Percentiles rank a stretch among this genome's conserved stretches.
Conservation (phyloP, 176 grass and related monocot species). For the Ensete ventricosum region DNA sequence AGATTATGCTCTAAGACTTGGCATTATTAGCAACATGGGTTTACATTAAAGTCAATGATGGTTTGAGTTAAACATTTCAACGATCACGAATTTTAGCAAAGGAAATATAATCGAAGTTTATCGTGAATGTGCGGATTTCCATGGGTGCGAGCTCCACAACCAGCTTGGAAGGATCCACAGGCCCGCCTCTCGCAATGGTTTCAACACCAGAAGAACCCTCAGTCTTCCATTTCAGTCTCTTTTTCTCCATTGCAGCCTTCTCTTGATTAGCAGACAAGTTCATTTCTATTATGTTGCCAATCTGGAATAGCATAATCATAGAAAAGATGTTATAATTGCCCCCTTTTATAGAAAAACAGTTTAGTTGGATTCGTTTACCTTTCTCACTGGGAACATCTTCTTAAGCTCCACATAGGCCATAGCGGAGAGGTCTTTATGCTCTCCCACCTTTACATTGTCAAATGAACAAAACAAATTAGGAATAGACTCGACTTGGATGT, state of each 20-base stretch:
- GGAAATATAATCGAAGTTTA: constrained; percentile 31
- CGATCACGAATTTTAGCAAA: not conserved
- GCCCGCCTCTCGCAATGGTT: constrained; percentile 40
- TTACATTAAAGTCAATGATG: too few species aligned
- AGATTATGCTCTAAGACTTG: too few species aligned
- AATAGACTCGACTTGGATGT: constrained; percentile 1
- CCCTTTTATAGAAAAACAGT: not conserved
- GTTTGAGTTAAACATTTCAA: not conserved
- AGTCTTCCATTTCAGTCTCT: constrained; percentile 73
- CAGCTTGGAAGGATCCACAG: constrained; percentile 47
- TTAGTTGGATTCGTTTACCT: constrained; percentile 29
- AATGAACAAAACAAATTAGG: constrained; percentile 1
- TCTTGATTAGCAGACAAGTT: constrained; percentile 89
- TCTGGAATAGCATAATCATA: constrained; percentile 21
- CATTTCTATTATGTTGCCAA: constrained; percentile 56
- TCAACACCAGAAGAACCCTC: constrained; percentile 29
- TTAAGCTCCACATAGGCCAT: constrained; percentile 57
- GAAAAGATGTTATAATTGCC: not conserved
- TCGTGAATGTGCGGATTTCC: constrained; percentile 88
- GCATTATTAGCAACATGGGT: not conserved
- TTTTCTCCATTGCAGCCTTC: constrained; percentile 66
- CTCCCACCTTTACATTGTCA: constrained; percentile 36
- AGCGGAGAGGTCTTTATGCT: constrained; percentile 74
- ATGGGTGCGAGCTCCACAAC: constrained; percentile 64
- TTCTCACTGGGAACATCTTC: constrained; percentile 68